Conservation (phyloP, 345 rosid genomes). For the Eucalyptus tenuipes region DNA sequence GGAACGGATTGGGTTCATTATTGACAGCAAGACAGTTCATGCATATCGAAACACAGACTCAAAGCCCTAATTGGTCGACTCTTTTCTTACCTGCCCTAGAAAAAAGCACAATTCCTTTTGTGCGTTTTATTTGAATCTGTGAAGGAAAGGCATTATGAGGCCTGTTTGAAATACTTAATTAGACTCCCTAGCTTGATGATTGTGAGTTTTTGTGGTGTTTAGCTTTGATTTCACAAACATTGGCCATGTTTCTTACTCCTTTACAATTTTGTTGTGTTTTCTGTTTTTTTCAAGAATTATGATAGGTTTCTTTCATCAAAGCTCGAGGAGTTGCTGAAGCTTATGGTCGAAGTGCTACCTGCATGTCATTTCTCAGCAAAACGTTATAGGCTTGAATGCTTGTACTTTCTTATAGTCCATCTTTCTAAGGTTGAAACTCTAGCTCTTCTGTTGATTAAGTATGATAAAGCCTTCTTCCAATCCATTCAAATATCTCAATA, state of each 20-base stretch:
- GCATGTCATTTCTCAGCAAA: constrained; percentile 86
- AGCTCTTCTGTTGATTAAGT: neutral
- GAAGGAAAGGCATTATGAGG: neutral
- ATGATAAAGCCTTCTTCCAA: neutral
- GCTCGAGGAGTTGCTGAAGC: constrained; percentile 51
- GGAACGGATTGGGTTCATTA: neutral
- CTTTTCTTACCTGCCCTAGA: neutral
- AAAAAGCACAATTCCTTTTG: neutral
- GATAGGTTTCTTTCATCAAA: constrained; percentile 46
- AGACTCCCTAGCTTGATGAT: neutral
- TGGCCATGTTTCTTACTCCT: neutral
- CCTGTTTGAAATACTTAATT: neutral
- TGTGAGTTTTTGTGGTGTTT: neutral
- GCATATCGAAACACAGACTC: neutral
- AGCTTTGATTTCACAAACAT: neutral
- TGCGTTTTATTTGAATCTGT: neutral
- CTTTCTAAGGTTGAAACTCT: constrained; percentile 32
- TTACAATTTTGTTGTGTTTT: neutral
- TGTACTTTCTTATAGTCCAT: constrained; percentile 60
- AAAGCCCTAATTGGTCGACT: neutral
- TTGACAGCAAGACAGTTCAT: neutral
- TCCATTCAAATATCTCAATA: neutral
- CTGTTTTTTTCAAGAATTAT: constrained; percentile 25
- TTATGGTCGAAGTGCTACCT: constrained; percentile 61
- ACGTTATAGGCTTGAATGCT: constrained; percentile 85